Percentiles rank a stretch among this genome's conserved stretches.
phyloP scores from a whole-genome alignment of 176 grass and related monocot species.

The Alloteropsis semialata region DNA sequence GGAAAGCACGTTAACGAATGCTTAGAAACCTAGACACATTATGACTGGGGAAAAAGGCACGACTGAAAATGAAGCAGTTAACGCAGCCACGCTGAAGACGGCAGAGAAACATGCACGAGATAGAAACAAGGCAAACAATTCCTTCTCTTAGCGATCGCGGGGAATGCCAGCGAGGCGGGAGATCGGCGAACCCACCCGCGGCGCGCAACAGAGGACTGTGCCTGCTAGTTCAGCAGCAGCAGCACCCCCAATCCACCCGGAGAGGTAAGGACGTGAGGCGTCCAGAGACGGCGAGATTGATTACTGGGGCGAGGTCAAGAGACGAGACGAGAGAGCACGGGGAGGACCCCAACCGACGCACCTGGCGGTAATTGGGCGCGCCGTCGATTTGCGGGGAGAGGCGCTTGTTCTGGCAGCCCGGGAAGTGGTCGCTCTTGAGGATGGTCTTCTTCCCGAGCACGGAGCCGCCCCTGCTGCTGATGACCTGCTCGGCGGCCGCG shows the following conservation, averaged over 20 bases:
- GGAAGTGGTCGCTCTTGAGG: conserved; percentile 99
- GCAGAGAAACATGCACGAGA: not conserved
- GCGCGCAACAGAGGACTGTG: not conserved
- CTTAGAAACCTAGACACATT: not conserved
- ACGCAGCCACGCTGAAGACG: not conserved
- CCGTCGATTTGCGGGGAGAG: conserved; percentile 90
- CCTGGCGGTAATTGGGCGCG: conserved; percentile 97
- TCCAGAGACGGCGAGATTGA: no score
- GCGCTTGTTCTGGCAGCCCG: conserved; percentile 95
- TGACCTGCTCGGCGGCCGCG: conserved; percentile 72
- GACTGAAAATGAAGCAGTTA: not conserved
- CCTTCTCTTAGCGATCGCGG: not conserved
- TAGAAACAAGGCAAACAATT: not conserved
- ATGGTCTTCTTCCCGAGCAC: conserved; percentile 99
- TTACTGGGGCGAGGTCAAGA: not conserved
- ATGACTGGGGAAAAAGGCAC: not conserved
- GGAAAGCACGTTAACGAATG: not conserved
- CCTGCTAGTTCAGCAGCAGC: not conserved
- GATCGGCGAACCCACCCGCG: not conserved
- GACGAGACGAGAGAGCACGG: not conserved
- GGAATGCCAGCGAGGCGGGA: not conserved
- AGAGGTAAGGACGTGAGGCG: not conserved
- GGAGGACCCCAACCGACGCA: not conserved
- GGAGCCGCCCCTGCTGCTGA: conserved; percentile 83
- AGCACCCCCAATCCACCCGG: not conserved